A percentile compares a stretch with the other conserved stretches of the same genome.
Evolutionary conservation across 1,284 basidiomycete species (phyloP).

Genomic region (Exobasidium rhododendri): DNA sequence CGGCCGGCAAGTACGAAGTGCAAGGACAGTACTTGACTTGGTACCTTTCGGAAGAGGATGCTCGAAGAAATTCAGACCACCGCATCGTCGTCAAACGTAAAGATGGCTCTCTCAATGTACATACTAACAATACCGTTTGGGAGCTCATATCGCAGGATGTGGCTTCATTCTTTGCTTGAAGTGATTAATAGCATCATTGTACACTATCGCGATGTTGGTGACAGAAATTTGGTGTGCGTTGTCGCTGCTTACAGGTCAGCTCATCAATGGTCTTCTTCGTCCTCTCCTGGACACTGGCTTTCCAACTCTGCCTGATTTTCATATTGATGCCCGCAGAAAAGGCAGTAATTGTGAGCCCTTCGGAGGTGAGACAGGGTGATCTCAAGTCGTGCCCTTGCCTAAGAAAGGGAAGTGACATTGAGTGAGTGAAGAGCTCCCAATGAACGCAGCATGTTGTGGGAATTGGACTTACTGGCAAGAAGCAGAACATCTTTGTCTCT

Average conservation of each 20-base stretch:
- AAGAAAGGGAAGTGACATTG: conserved; percentile 1
- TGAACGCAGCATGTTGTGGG: no score
- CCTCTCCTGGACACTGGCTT: conserved; percentile 19
- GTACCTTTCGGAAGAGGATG: conserved; percentile 66
- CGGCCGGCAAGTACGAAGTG: conserved; percentile 67
- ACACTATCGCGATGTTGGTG: no score
- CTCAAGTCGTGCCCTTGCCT: conserved; percentile 10
- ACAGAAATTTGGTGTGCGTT: no score
- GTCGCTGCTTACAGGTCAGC: no score
- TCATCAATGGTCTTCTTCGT: conserved; percentile 21
- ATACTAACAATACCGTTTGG: not conserved
- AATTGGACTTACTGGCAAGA: conserved; percentile 12
- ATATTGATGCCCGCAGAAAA: conserved; percentile 21
- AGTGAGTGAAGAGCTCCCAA: not conserved
- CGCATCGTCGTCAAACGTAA: not conserved
- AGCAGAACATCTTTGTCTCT: conserved; percentile 14
- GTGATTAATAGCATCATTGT: no score
- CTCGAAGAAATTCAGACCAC: not conserved
- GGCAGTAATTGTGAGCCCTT: conserved; percentile 20
- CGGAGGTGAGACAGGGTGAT: conserved; percentile 19
- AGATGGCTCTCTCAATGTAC: conserved; percentile 5
- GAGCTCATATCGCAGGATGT: not conserved
- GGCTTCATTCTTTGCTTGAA: no score
- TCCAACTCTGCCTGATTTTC: conserved; percentile 14
- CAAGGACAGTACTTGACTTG: conserved; percentile 71